phyloP scores from a whole-genome alignment of 176 grass and related monocot genomes.

The Echinochloa phyllopogon region DNA sequence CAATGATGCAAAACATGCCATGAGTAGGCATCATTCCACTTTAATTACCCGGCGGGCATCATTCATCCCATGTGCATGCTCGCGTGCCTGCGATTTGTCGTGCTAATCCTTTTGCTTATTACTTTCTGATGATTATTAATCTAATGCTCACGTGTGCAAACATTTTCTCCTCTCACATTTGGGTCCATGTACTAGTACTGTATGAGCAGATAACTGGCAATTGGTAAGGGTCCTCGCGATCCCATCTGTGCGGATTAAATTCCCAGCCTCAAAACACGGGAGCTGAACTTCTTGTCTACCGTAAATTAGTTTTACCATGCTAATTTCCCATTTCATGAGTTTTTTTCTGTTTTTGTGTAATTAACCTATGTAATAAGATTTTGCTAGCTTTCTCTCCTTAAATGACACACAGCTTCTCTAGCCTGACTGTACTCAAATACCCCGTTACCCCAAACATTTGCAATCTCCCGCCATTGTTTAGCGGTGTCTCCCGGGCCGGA shows the following conservation, averaged over 20 bases:
- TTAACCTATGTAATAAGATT: no score
- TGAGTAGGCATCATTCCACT: constrained; percentile 51
- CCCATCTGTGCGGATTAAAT: no score
- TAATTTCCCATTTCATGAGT: no score
- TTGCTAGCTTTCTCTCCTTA: no score
- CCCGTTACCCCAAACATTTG: not conserved
- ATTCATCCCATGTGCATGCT: constrained; percentile 55
- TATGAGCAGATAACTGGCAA: no score
- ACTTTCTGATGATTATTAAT: constrained; percentile 28
- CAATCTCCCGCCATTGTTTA: not conserved
- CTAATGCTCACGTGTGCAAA: constrained; percentile 19
- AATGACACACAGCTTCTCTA: not conserved
- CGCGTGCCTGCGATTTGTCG: constrained; percentile 26
- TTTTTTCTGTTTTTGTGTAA: no score
- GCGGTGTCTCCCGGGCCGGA: not conserved
- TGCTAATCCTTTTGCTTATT: constrained; percentile 32
- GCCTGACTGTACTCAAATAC: not conserved
- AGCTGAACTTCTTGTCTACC: no score
- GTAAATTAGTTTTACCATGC: no score
- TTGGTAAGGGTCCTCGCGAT: no score
- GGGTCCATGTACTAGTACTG: not conserved
- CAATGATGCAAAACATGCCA: constrained; percentile 45
- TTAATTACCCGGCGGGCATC: constrained; percentile 52
- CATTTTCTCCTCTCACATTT: not conserved
- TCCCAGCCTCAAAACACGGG: no score